Base-by-base conservation (phyloP, 805 yeast genomes). In the Lachancea waltii region DNA sequence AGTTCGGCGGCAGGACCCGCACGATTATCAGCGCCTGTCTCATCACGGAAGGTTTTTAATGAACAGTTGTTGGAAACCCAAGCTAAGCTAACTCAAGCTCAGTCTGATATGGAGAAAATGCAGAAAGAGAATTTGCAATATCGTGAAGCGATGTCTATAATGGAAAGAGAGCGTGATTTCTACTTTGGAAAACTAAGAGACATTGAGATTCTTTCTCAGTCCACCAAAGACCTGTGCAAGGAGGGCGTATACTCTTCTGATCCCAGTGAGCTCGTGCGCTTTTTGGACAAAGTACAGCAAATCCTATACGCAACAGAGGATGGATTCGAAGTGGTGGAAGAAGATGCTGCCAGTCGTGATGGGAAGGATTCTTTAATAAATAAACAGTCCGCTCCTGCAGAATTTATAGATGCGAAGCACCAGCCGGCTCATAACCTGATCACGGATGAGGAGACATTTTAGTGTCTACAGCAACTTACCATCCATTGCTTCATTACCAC, bases 151-250 rank as follows among this genome's bases (percentile, higher is more conserved):
- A 72, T 80, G 15, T 83, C 79, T 34, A 75, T 79, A 10, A 64
- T 85, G 35, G 85, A 81, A 51, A 74, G 83, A 1, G 97, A 92
- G 58, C 75, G 97, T 45, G 83, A 85, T 58, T 86, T 90, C 53
- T 92, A 92, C 60, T 90, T 85, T 63, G 79, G 82, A 53, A 92
- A 90, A 62, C 67, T 92, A 37, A 72, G 95, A 46, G 95, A 85
- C 42, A 84, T 92, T 40, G 98, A 92, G 60, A 76, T 85, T 19
- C 63, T 89, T 33, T 73, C 81, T 18, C 86, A 82, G 52, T 73
- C 79, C 17, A 69, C 78, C 8, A 71, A 68, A 36, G 81, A 77
- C 36, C 69, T 73, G 37, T 56, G 73, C 33, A 64, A 72, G 20
- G 68, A 62, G 33, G 63, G 64, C n/a, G 58, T 58, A 7, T 62